Percentiles rank a stretch among this genome's conserved stretches.
These are phyloP conservation scores for Penicillium italicum DNA, from an alignment of 2,329 filamentous ascomycete species.

Conservation along the genomic window DNA sequence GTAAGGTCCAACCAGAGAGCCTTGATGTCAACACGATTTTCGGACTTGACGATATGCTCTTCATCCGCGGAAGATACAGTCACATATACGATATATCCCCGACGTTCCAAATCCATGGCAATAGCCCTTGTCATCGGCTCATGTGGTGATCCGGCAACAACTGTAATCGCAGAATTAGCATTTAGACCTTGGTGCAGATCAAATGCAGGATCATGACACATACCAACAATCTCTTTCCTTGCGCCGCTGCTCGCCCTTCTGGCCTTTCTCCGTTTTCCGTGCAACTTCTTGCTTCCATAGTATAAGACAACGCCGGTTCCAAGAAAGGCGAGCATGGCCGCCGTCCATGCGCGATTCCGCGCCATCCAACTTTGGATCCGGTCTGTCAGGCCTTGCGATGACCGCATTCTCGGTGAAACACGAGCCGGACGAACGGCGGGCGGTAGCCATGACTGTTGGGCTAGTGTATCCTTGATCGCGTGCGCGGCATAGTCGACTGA, in stretches of 20 bases:
- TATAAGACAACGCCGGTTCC: constrained; percentile 61
- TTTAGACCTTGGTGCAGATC: constrained; percentile 12
- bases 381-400: constrained; percentile 48
- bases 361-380: constrained; percentile 67
- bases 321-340: constrained; percentile 66
- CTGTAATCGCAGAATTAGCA: constrained; percentile 41
- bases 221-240: constrained; percentile 73
- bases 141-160: constrained; percentile 82
- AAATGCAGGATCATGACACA: constrained; percentile 19
- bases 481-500: constrained; percentile 74
- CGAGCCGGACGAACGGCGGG: constrained; percentile 59
- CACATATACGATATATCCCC: constrained; percentile 90
- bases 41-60: constrained; percentile 70
- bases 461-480: constrained; percentile 65
- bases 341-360: constrained; percentile 69
- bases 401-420: constrained; percentile 22
- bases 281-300: constrained; percentile 58
- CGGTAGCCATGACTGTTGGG: constrained; percentile 69
- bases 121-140: constrained; percentile 81
- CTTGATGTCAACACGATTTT: constrained; percentile 76
- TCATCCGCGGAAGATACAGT: constrained; percentile 83
- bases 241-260: constrained; percentile 77
- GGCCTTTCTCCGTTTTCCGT: constrained; percentile 66
- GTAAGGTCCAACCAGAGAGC: constrained; percentile 79
- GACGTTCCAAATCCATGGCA: constrained; percentile 79